Evolutionary conservation across 2,329 filamentous ascomycete genomes (phyloP).

Genomic region (Trichophyton schoenleinii): DNA sequence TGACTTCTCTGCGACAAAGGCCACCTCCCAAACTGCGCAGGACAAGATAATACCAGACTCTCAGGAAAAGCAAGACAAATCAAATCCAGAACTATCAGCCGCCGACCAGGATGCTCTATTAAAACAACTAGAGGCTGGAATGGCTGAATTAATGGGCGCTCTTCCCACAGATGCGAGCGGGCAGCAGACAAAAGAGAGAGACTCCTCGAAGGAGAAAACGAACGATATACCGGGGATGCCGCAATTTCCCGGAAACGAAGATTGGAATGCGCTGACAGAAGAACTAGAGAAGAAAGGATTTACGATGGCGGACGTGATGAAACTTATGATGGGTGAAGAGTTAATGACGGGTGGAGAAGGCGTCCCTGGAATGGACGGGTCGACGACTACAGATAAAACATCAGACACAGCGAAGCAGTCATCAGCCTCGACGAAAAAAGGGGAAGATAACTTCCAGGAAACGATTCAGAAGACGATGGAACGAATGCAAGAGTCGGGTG

Average conservation of each 20-base stretch:
- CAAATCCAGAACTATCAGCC: constrained; percentile 1
- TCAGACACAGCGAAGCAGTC: constrained; percentile 13
- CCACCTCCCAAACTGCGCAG: not conserved
- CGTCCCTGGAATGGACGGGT: constrained; percentile 8
- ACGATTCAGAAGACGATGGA: constrained; percentile 91
- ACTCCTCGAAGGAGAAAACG: constrained; percentile 44
- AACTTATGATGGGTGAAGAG: constrained; percentile 21
- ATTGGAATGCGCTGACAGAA: constrained; percentile 21
- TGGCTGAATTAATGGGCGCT: constrained; percentile 64
- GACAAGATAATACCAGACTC: not conserved
- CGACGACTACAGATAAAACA: constrained; percentile 12
- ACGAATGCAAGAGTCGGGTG: constrained; percentile 80
- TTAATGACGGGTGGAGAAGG: not conserved
- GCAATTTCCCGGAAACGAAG: constrained; percentile 15
- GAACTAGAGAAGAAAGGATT: constrained; percentile 21
- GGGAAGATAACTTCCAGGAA: constrained; percentile 68
- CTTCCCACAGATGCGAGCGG: constrained; percentile 29
- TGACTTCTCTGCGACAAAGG: constrained; percentile 56
- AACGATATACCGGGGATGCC: not conserved
- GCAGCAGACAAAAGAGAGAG: constrained; percentile 38
- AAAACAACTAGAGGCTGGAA: constrained; percentile 75
- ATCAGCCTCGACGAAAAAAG: constrained; percentile 17
- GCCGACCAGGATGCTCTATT: constrained; percentile 45
- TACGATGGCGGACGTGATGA: constrained; percentile 20
- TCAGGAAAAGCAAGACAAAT: not conserved